Percentiles rank a stretch among this genome's conserved stretches.
Conservation (phyloP, 805 yeast genomes). For the Yamadazyma insecticola region DNA sequence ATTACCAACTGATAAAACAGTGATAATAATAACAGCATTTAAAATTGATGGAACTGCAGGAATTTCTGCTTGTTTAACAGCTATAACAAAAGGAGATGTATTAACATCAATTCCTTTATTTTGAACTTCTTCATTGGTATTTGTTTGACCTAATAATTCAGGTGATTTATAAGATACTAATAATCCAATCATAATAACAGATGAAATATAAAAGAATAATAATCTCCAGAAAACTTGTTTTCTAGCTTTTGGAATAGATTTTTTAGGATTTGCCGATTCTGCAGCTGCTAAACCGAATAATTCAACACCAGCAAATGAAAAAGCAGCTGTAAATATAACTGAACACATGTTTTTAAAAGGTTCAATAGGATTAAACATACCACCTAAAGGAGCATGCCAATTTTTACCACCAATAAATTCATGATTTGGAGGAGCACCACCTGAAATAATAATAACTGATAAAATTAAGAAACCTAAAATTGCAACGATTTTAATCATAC, state of each 20-base stretch:
- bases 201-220: constrained; percentile 51
- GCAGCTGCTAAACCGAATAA: constrained; percentile 63
- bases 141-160: constrained; percentile 15
- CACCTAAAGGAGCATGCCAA: constrained; percentile 53
- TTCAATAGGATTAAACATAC: constrained; percentile 37
- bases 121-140: constrained; percentile 9
- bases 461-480: constrained; percentile 55
- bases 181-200: constrained; percentile 51
- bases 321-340: constrained; percentile 57
- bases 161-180: constrained; percentile 36
- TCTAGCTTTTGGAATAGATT: constrained; percentile 58
- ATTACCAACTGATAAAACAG: constrained; percentile 32
- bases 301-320: constrained; percentile 67
- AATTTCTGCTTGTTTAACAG: constrained; percentile 27
- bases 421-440: constrained; percentile 53
- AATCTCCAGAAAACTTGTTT: constrained; percentile 66
- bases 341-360: constrained; percentile 60
- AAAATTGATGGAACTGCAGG: constrained; percentile 28
- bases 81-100: constrained; percentile 37
- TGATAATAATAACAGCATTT: constrained; percentile 29
- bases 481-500: constrained; percentile 52
- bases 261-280: constrained; percentile 59
- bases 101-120: constrained; percentile 18
- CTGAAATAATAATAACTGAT: constrained; percentile 51
- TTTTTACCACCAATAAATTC: constrained; percentile 56